Evolutionary conservation across 345 rosid species (phyloP).

Genomic region (Pugionium cornutum): DNA sequence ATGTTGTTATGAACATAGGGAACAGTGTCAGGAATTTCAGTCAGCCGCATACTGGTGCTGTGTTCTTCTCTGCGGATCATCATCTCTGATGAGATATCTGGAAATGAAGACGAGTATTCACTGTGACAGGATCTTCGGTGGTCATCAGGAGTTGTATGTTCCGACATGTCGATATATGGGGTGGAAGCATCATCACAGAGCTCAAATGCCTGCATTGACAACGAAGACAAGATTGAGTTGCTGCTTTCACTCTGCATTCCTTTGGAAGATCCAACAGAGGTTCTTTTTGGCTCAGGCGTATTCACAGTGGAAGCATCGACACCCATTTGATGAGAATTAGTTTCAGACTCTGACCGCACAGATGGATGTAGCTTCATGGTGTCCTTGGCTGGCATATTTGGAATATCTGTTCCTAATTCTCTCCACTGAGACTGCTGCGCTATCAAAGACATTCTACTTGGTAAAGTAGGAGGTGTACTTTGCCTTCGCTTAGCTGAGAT

Average conservation of each 20-base stretch:
- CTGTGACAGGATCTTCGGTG: slow-evolving; percentile 39
- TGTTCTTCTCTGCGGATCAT: slow-evolving; percentile 41
- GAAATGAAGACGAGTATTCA: slow-evolving; percentile 46
- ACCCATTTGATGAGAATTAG: slow-evolving; percentile 26
- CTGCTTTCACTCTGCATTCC: slow-evolving; percentile 70
- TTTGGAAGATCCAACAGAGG: slow-evolving; percentile 47
- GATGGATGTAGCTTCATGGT: slow-evolving; percentile 43
- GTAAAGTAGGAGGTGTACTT: slow-evolving; percentile 70
- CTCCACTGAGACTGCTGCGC: slow-evolving; percentile 49
- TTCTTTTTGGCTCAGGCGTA: slow-evolving; percentile 45
- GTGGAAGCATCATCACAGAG: slow-evolving; percentile 78
- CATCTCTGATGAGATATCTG: slow-evolving; percentile 40
- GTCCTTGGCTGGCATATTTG: slow-evolving; percentile 42
- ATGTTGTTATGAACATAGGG: slow-evolving; percentile 41
- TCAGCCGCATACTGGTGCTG: slow-evolving; percentile 40
- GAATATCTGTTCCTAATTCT: slow-evolving; percentile 52
- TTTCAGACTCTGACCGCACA: slow-evolving; percentile 46
- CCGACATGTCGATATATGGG: slow-evolving; percentile 56
- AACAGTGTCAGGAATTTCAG: slow-evolving; percentile 42
- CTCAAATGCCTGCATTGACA: slow-evolving; percentile 80
- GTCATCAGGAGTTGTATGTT: slow-evolving; percentile 44
- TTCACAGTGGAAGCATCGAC: slow-evolving; percentile 40
- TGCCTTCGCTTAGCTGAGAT: slow-evolving; percentile 60
- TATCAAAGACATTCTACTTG: slow-evolving; percentile 58
- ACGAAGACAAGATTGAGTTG: slow-evolving; percentile 71